Evolutionary conservation across 2,329 filamentous ascomycete genomes (phyloP).

Genomic region (Aspergillus clavatus): DNA sequence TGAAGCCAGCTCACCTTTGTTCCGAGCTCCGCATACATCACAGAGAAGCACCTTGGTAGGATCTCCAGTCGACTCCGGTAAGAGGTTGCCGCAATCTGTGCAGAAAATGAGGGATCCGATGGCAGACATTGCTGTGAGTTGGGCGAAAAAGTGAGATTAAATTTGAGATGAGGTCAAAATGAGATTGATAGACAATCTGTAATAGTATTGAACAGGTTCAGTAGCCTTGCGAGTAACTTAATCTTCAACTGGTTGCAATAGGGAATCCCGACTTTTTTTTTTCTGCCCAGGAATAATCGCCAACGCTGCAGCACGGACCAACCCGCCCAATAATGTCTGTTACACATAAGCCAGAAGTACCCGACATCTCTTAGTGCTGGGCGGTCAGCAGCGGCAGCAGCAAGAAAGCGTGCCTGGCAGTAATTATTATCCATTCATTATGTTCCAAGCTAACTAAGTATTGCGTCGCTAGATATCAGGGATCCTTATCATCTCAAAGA

Average conservation of each 20-base stretch:
- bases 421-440: conserved; percentile 22
- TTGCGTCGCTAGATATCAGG: not conserved
- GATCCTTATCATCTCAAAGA: conserved; percentile 6
- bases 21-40: conserved; percentile 79
- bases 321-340: too few relatives aligned
- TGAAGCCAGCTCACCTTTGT: conserved; percentile 58
- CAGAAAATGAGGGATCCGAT: conserved; percentile 92
- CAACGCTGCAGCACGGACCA: conserved; percentile 5
- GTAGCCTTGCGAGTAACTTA: too few relatives aligned
- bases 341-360: conserved; percentile 5
- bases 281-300: not conserved
- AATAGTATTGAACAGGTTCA: too few relatives aligned
- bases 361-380: conserved; percentile 19
- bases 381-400: conserved; percentile 24
- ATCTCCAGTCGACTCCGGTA: conserved; percentile 74
- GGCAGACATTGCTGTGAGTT: conserved; percentile 57
- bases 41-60: conserved; percentile 72
- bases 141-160: not conserved
- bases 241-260: too few relatives aligned
- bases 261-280: not conserved
- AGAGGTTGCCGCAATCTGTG: conserved; percentile 82
- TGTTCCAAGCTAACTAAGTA: conserved; percentile 7
- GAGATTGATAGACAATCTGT: not conserved
- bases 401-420: conserved; percentile 23
- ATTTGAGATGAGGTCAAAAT: not conserved